phyloP scores from a whole-genome alignment of 2,329 filamentous ascomycete species.

The Cladosporium halotolerans region DNA sequence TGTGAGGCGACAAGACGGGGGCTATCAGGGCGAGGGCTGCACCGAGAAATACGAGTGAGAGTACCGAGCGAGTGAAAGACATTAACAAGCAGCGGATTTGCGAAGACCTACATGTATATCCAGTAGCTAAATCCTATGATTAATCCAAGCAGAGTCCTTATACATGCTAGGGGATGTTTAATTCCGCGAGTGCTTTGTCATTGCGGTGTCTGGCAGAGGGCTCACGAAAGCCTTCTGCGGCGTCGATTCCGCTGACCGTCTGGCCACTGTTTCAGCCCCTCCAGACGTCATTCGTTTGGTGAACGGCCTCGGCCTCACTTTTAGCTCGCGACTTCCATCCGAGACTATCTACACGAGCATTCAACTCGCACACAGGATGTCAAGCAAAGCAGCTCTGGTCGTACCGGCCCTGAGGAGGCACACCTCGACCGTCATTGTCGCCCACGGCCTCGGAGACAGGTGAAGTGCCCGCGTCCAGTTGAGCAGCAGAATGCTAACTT shows the following conservation, averaged over 20 bases:
- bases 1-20: not conserved
- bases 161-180: no score
- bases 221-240: no score
- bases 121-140: no score
- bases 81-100: not conserved
- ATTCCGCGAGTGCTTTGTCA: no score
- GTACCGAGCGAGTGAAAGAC: not conserved
- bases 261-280: not conserved
- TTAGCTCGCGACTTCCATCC: no score
- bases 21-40: not conserved
- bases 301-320: no score
- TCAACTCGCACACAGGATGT: constrained; percentile 28
- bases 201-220: no score
- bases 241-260: not conserved
- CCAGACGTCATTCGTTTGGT: not conserved
- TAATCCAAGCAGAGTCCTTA: no score
- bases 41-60: not conserved
- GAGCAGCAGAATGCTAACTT: not conserved
- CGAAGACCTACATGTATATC: no score
- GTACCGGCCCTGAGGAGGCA: constrained; percentile 76
- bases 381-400: constrained; percentile 51
- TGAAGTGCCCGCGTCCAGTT: constrained; percentile 15
- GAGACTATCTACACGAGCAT: no score
- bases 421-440: constrained; percentile 90
- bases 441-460: constrained; percentile 85